Evolutionary conservation across 192 early-diverging fungal genomes (phyloP).

Genomic region (Backusella australiensis): DNA sequence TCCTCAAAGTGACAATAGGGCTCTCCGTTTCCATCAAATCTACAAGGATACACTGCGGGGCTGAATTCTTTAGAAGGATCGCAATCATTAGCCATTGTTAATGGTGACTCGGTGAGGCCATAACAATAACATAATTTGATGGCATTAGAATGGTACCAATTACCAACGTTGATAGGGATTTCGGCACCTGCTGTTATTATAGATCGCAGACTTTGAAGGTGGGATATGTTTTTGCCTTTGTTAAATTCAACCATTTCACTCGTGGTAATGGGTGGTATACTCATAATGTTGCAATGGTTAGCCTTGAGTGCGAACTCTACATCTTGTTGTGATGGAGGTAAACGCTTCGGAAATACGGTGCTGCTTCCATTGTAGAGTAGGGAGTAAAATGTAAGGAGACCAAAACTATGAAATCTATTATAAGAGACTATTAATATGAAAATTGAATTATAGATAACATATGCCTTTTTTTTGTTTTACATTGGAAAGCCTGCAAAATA

Average conservation of each 20-base stretch:
- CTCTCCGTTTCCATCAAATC: not conserved
- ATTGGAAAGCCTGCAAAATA: not conserved
- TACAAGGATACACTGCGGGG: not conserved
- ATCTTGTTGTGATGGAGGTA: not conserved
- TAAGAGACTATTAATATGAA: not conserved
- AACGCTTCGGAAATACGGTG: not conserved
- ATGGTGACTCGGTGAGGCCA: not conserved
- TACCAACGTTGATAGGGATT: not conserved
- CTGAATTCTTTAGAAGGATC: not conserved
- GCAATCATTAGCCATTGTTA: too few species aligned
- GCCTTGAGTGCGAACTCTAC: not conserved
- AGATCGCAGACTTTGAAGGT: not conserved
- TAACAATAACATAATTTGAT: not conserved
- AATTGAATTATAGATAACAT: not conserved
- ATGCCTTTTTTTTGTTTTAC: not conserved
- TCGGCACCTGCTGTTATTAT: not conserved
- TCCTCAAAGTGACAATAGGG: not conserved
- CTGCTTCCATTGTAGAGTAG: not conserved
- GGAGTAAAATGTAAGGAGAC: not conserved
- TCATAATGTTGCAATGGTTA: not conserved
- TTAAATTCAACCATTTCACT: not conserved
- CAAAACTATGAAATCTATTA: slow-evolving; percentile 5
- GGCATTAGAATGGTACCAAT: not conserved
- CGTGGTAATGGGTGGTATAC: not conserved
- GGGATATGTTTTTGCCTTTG: not conserved